Percentiles rank a stretch among this genome's conserved stretches.
These are phyloP conservation scores for Rhypophila decipiens DNA, from an alignment of 495 filamentous ascomycete genomes.

Conservation along the genomic window DNA sequence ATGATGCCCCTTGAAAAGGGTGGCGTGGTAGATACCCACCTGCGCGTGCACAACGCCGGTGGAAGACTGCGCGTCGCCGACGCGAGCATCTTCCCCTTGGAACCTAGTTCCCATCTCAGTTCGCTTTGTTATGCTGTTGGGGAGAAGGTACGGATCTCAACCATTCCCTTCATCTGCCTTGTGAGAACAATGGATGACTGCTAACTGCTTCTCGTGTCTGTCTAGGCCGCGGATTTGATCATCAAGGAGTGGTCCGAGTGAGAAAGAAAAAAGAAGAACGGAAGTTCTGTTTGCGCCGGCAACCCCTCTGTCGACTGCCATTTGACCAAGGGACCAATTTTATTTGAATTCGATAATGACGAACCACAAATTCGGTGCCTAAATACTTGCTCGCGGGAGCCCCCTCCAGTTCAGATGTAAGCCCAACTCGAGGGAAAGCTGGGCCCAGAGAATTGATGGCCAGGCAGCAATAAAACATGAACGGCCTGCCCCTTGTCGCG, in stretches of 20 bases:
- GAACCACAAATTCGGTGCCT: no score
- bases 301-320: no score
- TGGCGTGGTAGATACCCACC: constrained; percentile 46
- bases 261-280: no score
- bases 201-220: background rate
- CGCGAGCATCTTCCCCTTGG: constrained; percentile 54
- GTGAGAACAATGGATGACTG: background rate
- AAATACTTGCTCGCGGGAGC: no score
- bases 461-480: no score
- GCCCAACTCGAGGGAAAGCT: no score
- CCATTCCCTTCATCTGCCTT: background rate
- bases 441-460: no score
- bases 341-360: no score
- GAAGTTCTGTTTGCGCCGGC: no score
- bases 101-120: constrained; percentile 21
- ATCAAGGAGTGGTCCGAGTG: background rate
- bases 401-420: no score
- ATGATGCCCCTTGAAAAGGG: constrained; percentile 38
- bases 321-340: no score
- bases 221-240: background rate
- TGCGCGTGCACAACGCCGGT: constrained; percentile 49
- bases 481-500: no score
- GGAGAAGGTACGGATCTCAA: constrained; percentile 8
- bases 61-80: constrained; percentile 55
- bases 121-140: constrained; percentile 11